phyloP scores from a whole-genome alignment of 352 stramenopile species.

The Proteromonas lacertae region DNA sequence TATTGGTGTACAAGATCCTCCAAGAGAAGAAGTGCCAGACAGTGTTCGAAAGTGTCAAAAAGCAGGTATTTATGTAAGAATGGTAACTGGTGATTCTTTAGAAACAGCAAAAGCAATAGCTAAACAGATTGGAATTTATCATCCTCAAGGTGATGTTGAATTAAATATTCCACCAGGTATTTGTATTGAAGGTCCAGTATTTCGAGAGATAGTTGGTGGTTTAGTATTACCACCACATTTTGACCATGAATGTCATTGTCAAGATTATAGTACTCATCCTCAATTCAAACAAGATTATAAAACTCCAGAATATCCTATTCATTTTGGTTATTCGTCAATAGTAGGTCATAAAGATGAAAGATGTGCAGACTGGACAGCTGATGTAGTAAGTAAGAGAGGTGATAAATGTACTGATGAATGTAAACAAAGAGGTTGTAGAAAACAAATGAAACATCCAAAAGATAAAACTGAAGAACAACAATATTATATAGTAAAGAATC shows the following conservation, averaged over 20 bases:
- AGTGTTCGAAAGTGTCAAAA: slow-evolving; percentile 11
- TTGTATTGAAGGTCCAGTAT: slow-evolving; percentile 19
- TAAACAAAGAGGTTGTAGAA: too few species aligned
- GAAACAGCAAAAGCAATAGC: slow-evolving; percentile 81
- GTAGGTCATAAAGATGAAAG: slow-evolving; percentile 11
- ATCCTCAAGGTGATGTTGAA: too few species aligned
- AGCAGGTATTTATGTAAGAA: slow-evolving; percentile 23
- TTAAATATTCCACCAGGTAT: too few species aligned
- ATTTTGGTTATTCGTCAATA: too few species aligned
- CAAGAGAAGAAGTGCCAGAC: slow-evolving; percentile 9
- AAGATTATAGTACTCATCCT: too few species aligned
- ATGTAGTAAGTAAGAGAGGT: slow-evolving; percentile 70
- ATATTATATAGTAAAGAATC: too few species aligned
- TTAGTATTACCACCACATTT: slow-evolving; percentile 21
- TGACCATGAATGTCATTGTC: slow-evolving; percentile 5
- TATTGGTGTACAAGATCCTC: slow-evolving; percentile 13
- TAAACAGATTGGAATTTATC: slow-evolving; percentile 62
- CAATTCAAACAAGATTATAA: too few species aligned
- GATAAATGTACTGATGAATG: slow-evolving; percentile 41
- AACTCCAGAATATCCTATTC: too few species aligned
- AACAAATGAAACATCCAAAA: slow-evolving; percentile 2
- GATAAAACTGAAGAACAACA: too few species aligned
- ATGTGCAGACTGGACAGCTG: slow-evolving; percentile 32
- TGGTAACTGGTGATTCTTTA: too few species aligned
- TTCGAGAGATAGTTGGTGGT: too few species aligned